Conservation (phyloP, 2,329 filamentous ascomycete species). For the Cryphonectria japonica region DNA sequence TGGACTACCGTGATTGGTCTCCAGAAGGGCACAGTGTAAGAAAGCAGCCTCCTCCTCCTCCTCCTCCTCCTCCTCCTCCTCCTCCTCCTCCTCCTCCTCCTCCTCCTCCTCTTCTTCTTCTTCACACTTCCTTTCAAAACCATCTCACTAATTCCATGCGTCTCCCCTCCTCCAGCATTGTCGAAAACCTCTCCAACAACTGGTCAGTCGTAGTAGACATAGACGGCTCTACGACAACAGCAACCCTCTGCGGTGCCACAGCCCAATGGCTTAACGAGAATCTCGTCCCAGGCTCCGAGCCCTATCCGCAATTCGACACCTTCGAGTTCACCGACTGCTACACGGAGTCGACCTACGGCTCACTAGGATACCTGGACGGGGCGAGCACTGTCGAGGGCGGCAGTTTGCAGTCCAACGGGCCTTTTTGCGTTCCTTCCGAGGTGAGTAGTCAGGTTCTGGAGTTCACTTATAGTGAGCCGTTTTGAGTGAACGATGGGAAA, state of each 20-base stretch:
- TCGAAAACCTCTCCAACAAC: background rate
- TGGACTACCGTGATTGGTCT: background rate
- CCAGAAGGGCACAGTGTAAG: background rate
- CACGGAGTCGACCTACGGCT: background rate
- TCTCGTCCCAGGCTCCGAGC: background rate
- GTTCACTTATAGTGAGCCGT: background rate
- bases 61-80: too few relatives aligned
- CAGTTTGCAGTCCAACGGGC: background rate
- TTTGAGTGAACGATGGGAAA: background rate
- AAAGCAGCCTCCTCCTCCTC: too few relatives aligned
- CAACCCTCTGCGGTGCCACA: background rate
- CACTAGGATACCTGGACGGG: background rate
- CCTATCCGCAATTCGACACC: background rate
- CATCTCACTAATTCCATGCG: too few relatives aligned
- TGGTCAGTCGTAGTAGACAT: background rate
- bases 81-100: too few relatives aligned
- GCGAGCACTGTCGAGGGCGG: background rate
- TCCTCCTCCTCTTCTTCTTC: too few relatives aligned
- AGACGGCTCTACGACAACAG: background rate
- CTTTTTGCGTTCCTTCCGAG: background rate
- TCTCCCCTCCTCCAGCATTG: background rate
- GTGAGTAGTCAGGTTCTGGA: background rate
- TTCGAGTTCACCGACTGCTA: conserved; percentile 3
- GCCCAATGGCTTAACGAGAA: conserved; percentile 1
- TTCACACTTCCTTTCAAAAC: too few relatives aligned